A percentile compares a stretch with the other conserved stretches of the same genome.
Conservation (phyloP, 2,329 filamentous ascomycete species). For the Aspergillus sp. region DNA sequence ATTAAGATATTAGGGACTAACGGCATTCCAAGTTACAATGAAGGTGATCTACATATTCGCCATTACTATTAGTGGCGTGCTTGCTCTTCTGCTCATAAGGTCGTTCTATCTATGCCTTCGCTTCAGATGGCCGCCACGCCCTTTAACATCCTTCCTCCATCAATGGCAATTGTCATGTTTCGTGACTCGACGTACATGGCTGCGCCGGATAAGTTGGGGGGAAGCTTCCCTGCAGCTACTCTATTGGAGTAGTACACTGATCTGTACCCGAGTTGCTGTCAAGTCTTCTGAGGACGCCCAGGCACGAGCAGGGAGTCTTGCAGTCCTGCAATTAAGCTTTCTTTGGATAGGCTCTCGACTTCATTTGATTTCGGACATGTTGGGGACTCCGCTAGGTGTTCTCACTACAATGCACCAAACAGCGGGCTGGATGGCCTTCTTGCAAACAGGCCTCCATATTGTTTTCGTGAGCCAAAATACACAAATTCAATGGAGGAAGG, state of each 20-base stretch:
- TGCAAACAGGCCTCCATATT: not conserved
- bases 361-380: too few relatives aligned
- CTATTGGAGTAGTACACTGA: not conserved
- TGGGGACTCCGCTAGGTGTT: too few relatives aligned
- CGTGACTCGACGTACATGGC: not conserved
- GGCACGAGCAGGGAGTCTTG: too few relatives aligned
- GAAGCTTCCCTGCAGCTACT: not conserved
- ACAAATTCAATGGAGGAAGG: not conserved
- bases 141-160: not conserved
- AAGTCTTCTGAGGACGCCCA: too few relatives aligned
- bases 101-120: not conserved
- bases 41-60: not conserved
- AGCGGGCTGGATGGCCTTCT: not conserved
- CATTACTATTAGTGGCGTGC: not conserved
- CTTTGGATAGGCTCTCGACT: not conserved
- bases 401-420: not conserved
- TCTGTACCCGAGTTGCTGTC: not conserved
- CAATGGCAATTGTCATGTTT: not conserved
- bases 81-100: not conserved
- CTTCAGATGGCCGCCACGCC: not conserved
- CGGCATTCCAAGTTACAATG: not conserved
- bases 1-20: not conserved
- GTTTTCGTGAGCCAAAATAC: not conserved
- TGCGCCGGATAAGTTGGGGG: not conserved
- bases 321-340: not conserved